Conservation (phyloP, 257 asterid species). For the Oldenlandia corymbosa region DNA sequence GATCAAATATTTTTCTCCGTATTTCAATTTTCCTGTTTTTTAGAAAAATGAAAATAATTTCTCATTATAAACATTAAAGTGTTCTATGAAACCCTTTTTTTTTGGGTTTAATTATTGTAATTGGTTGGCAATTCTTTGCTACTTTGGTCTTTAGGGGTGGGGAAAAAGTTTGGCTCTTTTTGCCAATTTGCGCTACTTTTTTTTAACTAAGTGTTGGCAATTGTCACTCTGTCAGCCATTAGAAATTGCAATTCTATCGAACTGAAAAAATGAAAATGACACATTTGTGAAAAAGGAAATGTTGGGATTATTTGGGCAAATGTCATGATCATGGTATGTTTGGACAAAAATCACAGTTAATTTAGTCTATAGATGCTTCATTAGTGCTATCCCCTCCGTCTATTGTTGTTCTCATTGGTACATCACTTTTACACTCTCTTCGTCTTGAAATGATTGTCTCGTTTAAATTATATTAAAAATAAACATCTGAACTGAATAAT, state of each 20-base stretch:
- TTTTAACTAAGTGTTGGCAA: neutral
- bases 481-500: too few relatives aligned
- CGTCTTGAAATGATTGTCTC: too few relatives aligned
- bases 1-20: neutral
- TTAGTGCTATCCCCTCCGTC: constrained; percentile 7
- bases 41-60: too few relatives aligned
- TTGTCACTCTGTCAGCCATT: neutral
- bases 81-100: neutral
- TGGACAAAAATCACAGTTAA: constrained; percentile 14
- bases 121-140: neutral
- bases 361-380: constrained; percentile 8
- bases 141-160: too few relatives aligned
- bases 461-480: too few relatives aligned
- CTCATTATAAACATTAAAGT: too few relatives aligned
- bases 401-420: too few relatives aligned
- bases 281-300: constrained; percentile 3
- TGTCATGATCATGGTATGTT: neutral
- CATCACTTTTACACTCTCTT: too few relatives aligned
- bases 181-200: neutral
- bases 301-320: neutral
- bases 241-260: constrained; percentile 7
- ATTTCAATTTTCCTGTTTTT: too few relatives aligned
- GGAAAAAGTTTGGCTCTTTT: neutral
- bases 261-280: neutral
- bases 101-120: neutral